Evolutionary conservation across 1,284 basidiomycete genomes (phyloP).

Genomic region (Cystobasidium slooffiae): DNA sequence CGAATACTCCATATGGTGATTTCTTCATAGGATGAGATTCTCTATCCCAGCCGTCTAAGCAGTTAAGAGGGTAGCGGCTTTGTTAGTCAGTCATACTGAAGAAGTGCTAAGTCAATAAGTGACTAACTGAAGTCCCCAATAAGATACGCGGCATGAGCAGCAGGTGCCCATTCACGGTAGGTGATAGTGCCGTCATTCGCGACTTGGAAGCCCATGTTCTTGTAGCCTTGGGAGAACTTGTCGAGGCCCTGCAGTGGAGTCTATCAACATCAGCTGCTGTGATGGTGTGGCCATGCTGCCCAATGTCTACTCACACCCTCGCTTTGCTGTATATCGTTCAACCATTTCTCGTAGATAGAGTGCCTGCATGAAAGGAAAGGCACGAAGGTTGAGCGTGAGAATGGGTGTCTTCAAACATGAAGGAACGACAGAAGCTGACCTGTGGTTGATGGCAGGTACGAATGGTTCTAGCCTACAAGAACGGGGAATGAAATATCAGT

Average conservation of each 20-base stretch:
- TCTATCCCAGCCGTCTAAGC: conserved; percentile 91
- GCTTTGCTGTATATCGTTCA: conserved; percentile 69
- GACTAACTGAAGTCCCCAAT: conserved; percentile 99
- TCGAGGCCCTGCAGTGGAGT: conserved; percentile 69
- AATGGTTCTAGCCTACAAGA: conserved; percentile 69
- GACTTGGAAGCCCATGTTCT: conserved; percentile 81
- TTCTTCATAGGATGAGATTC: conserved; percentile 81
- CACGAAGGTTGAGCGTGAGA: conserved; percentile 2
- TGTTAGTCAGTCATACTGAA: too few species aligned
- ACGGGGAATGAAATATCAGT: background rate
- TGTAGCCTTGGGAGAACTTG: conserved; percentile 82
- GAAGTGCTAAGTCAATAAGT: too few species aligned
- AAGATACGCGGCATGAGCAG: conserved; percentile 76
- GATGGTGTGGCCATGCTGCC: background rate
- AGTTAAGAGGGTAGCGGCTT: too few species aligned
- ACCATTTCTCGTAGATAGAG: conserved; percentile 73
- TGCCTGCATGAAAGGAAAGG: conserved; percentile 61
- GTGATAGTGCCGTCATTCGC: conserved; percentile 70
- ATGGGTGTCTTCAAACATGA: background rate
- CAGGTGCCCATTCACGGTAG: conserved; percentile 97
- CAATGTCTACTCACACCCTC: conserved; percentile 64
- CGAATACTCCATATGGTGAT: conserved; percentile 91
- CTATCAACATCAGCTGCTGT: conserved; percentile 46
- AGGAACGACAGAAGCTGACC: conserved; percentile 40
- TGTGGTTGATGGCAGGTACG: conserved; percentile 67